Evolutionary conservation across 768 basidiomycete species (phyloP).

Genomic region (Panellus pusillus): DNA sequence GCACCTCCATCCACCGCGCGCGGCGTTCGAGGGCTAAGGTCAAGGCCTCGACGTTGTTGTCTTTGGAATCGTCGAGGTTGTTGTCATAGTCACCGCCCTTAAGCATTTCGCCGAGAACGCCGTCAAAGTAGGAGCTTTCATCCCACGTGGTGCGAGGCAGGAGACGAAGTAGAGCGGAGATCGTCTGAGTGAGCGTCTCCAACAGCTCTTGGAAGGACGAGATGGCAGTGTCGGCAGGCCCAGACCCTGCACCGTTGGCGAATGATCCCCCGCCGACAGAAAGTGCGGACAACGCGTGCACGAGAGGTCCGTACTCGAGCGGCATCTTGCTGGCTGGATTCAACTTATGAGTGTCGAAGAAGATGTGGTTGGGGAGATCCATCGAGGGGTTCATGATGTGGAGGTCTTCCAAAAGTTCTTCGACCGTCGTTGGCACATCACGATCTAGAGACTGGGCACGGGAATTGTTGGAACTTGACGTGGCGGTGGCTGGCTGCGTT

Average conservation of each 20-base stretch:
- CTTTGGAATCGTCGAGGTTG: conserved; percentile 76
- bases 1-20: conserved; percentile 93
- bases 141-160: conserved; percentile 90
- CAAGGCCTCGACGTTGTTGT: conserved; percentile 83
- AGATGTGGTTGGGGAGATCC: conserved; percentile 67
- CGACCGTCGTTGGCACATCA: conserved; percentile 50
- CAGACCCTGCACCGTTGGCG: conserved; percentile 78
- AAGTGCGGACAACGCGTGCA: conserved; percentile 82
- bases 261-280: conserved; percentile 86
- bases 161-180: conserved; percentile 80
- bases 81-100: conserved; percentile 89
- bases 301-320: conserved; percentile 80
- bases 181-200: conserved; percentile 87
- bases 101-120: conserved; percentile 83
- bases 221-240: conserved; percentile 88
- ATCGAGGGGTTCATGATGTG: conserved; percentile 59
- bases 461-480: conserved; percentile 56
- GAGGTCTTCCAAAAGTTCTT: conserved; percentile 69
- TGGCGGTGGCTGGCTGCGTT: conserved; percentile 32
- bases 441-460: conserved; percentile 62
- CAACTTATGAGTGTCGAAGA: conserved; percentile 73
- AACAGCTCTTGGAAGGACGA: conserved; percentile 87
- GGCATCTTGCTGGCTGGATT: conserved; percentile 79
- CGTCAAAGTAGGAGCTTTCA: conserved; percentile 86
- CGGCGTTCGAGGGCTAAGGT: conserved; percentile 83